Evolutionary conservation across 176 grass and related monocot species (phyloP), one percentile per base, ranked within the genome.

Genomic region (Poa pratensis): DNA sequence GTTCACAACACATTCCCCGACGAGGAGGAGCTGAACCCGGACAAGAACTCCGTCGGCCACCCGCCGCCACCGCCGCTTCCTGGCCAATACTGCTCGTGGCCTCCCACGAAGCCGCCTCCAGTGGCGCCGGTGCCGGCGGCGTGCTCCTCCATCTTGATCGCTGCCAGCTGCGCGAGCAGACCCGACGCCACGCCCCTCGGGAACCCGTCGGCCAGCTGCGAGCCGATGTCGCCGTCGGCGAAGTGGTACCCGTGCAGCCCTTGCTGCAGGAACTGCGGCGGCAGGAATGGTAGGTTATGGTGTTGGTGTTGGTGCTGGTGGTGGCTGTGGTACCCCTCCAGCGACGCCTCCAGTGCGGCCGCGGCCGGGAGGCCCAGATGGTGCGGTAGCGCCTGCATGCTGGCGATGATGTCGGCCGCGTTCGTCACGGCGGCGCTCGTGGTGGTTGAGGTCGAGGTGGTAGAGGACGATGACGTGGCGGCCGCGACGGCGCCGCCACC

Each of bases 81-180:
- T 7, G 78, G 30, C 87, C 95, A 97, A 86, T 92, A 95, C 40
- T 93, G 91, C 48, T 98, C 93, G 54, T 95, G 87, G 52, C 73
- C 83, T 65, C 80, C 13, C 28, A 76, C 34, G 82, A 86, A 84
- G 48, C 79, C 65, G 61, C 49, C 54, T 68, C 67, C 12, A 74
- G 23, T 24, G 22, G 30, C 64, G 0, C 52, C 80, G 2, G 22
- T 51, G 76, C 60, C 37, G 45, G 55, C 72, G 8, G 80, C 60
- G 48, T 89, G 90, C 45, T 96, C 97, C 69, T 99, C 96, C 97
- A 96, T 99, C 85, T 99, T 99, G 76, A 99, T 87, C 7, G 96
- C 93, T 4, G 96, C 93, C 26, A 98, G 92, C 81, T 98, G 93
- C 24, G 93, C 85, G 49, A 95, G 90, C n/a, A 98, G 73, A 6